Conservation (phyloP, 2,329 filamentous ascomycete genomes). For the Rachicladosporium sp. region DNA sequence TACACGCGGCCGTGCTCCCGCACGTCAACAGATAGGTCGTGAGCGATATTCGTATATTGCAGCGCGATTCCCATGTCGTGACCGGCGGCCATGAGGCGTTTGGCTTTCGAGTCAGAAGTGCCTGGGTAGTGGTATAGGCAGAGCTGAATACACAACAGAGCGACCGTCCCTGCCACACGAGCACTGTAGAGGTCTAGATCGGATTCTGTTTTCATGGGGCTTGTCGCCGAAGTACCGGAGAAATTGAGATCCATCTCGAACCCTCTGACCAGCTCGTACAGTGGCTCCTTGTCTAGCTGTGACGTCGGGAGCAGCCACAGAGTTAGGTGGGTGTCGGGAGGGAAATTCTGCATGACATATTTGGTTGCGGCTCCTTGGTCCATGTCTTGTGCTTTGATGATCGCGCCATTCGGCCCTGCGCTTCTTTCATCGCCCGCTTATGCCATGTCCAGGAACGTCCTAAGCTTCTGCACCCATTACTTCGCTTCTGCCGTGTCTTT, state of each 20-base stretch:
- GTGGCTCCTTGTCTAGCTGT: conserved; percentile 44
- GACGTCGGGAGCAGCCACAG: conserved; percentile 46
- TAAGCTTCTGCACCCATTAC: conserved; percentile 47
- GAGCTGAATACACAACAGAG: conserved; percentile 53
- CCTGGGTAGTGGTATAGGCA: conserved; percentile 46
- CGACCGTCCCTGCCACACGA: conserved; percentile 61
- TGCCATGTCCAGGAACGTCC: conserved; percentile 42
- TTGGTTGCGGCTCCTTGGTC: conserved; percentile 18
- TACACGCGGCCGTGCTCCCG: conserved; percentile 55
- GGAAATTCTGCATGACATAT: conserved; percentile 40
- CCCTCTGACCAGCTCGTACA: conserved; percentile 52
- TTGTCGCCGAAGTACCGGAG: conserved; percentile 3
- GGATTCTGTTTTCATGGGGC: conserved; percentile 46
- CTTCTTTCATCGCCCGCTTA: conserved; percentile 29
- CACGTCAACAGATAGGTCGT: conserved; percentile 58
- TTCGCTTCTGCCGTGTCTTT: conserved; percentile 38
- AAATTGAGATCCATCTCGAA: conserved; percentile 58
- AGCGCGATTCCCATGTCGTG: conserved; percentile 58
- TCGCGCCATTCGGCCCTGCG: too few relatives aligned
- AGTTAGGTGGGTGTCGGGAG: conserved; percentile 39
- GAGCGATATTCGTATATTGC: conserved; percentile 64
- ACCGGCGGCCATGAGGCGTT: conserved; percentile 43
- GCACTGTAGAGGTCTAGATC: conserved; percentile 51
- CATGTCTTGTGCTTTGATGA: conserved; percentile 11
- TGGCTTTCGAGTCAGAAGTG: conserved; percentile 19